Conservation (phyloP, 1,284 basidiomycete genomes). For the Stereum hirsutum region DNA sequence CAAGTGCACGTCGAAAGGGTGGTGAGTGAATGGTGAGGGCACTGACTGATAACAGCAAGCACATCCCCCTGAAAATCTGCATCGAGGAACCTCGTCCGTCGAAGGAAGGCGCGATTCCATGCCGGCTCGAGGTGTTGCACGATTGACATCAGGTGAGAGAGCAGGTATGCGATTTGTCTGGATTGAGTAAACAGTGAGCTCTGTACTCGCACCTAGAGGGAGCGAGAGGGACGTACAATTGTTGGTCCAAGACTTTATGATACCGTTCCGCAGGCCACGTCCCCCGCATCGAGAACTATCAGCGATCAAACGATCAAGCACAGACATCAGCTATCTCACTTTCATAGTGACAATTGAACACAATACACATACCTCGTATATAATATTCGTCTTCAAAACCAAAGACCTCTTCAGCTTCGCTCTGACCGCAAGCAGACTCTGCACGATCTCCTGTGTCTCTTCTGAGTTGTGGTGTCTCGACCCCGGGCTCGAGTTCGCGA, state of each 20-base stretch:
- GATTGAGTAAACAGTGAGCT: not conserved
- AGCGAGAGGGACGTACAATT: slow-evolving; percentile 37
- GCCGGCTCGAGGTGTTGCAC: slow-evolving; percentile 56
- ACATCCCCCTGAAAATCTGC: slow-evolving; percentile 80
- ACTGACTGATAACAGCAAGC: slow-evolving; percentile 68
- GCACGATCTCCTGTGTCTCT: slow-evolving; percentile 43
- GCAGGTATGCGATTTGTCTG: slow-evolving; percentile 51
- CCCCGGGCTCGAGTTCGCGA: slow-evolving; percentile 47
- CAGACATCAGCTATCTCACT: too few relatives aligned
- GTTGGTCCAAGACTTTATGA: slow-evolving; percentile 53
- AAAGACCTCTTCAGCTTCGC: slow-evolving; percentile 53
- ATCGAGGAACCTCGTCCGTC: slow-evolving; percentile 69
- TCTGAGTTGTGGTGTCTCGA: slow-evolving; percentile 29
- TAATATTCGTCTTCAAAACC: slow-evolving; percentile 45
- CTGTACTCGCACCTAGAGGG: slow-evolving; percentile 1
- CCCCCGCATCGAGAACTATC: slow-evolving; percentile 62
- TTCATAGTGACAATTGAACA: too few relatives aligned
- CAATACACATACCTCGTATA: slow-evolving; percentile 45
- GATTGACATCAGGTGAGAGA: slow-evolving; percentile 58
- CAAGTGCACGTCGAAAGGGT: not conserved
- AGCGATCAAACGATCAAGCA: too few relatives aligned
- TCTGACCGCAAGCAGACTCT: slow-evolving; percentile 51
- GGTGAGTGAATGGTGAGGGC: not conserved
- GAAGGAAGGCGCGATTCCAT: slow-evolving; percentile 72
- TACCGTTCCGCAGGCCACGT: slow-evolving; percentile 64